These are phyloP conservation scores for Suillus weaverae DNA, from an alignment of 768 basidiomycete genomes.

Conservation along the genomic window DNA sequence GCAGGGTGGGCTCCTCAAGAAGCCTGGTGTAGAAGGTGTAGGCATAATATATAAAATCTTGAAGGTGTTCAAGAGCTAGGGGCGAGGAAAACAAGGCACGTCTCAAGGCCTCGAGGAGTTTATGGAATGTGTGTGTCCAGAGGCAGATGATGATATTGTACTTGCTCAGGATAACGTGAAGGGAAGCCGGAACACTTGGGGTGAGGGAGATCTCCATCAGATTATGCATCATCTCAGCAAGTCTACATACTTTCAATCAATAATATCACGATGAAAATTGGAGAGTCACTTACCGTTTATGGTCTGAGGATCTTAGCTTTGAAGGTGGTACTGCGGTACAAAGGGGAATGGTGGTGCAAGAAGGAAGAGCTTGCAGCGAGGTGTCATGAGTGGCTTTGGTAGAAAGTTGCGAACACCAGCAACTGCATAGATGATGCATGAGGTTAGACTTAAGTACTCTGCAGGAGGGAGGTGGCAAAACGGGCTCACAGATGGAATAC, in stretches of 20 bases:
- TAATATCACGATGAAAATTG: slow-evolving; percentile 5
- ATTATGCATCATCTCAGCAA: slow-evolving; percentile 89
- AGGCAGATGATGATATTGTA: slow-evolving; percentile 95
- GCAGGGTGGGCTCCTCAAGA: slow-evolving; percentile 76
- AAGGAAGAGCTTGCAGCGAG: no score
- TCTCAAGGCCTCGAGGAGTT: slow-evolving; percentile 86
- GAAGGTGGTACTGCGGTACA: no score
- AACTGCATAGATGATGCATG: no score
- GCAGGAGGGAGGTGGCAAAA: no score
- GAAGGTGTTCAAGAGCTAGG: slow-evolving; percentile 84
- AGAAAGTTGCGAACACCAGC: no score
- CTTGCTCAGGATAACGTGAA: slow-evolving; percentile 86
- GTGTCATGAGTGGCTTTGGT: no score
- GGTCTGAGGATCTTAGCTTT: no score
- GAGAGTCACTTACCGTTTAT: slow-evolving; percentile 71
- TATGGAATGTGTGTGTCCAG: slow-evolving; percentile 91
- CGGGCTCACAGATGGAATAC: no score
- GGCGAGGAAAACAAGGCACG: slow-evolving; percentile 69
- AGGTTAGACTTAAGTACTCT: no score
- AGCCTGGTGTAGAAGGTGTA: slow-evolving; percentile 93
- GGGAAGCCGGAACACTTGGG: slow-evolving; percentile 82
- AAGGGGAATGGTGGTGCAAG: no score
- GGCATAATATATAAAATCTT: slow-evolving; percentile 93
- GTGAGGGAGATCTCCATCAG: slow-evolving; percentile 84
- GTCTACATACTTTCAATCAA: slow-evolving; percentile 45